Evolutionary conservation across 345 rosid genomes (phyloP), one percentile per base, ranked within the genome.

Genomic region (Citrus glauca): DNA sequence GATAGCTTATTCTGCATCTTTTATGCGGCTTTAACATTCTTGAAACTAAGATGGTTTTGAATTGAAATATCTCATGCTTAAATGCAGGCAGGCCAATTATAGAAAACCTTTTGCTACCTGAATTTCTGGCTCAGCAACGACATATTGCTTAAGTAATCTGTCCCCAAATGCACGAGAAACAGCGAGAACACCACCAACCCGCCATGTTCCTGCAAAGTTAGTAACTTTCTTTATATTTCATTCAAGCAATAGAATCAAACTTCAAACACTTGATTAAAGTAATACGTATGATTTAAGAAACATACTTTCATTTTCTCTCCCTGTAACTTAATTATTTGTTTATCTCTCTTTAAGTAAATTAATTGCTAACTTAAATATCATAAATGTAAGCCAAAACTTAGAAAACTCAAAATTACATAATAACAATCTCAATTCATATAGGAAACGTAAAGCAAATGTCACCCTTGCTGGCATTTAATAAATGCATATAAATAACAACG

Each of bases 121-220:
- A 81, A 90, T 88, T 82, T 90, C 93, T 80, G 93, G 93, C 72
- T 88, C 91, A 5, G 93, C 91, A 80, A 90, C 90, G 27, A 90
- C 91, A 79, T 77, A 90, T 20, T 79, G 88, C 84, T 88, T 90
- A 63, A 90, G 86, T 53, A 90, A 82, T 74, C 82, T 86, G 78
- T 88, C 86, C 1, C 93, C 93, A 78, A 90, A 90, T 77, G 93
- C 93, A 70, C 93, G 91, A 74, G 93, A 87, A 76, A 87, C 88
- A 73, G 90, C 88, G 78, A 87, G 90, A 67, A 87, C 74, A 11
- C 90, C 87, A 0, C 87, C 87, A 38, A 87, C 90, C 4, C 88
- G 83, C 88, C 90, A 87, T 0, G 90, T 87, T 42, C 90, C 90
- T 87, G 72, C 19, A 63, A 63, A 42, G 22, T 37, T 28, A 16